Percentiles rank a stretch among this genome's conserved stretches.
These are phyloP conservation scores for Sphaerostilbella broomeana DNA, from an alignment of 2,329 filamentous ascomycete genomes.

Conservation along the genomic window DNA sequence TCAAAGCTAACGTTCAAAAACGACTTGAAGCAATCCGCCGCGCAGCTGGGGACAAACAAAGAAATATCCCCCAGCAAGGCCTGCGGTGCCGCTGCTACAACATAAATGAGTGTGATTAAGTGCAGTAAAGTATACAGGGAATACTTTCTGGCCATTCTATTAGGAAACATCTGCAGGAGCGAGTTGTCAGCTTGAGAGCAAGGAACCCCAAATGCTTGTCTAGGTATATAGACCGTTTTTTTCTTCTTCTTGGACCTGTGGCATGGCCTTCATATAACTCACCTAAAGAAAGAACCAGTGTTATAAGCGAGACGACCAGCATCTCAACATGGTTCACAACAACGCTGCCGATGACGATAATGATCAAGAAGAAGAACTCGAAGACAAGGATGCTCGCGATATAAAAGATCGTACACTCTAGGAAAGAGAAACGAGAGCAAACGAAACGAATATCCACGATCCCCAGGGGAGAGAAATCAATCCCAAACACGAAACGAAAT, in stretches of 20 bases:
- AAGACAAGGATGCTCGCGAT: conserved; percentile 6
- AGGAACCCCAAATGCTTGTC: too few relatives aligned
- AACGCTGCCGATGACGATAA: not conserved
- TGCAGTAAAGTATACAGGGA: conserved; percentile 24
- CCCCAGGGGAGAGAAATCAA: not conserved
- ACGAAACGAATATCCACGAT: not conserved
- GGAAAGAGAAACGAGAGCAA: not conserved
- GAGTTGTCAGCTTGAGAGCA: not conserved
- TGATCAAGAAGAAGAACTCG: not conserved
- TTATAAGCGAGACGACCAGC: conserved; percentile 23
- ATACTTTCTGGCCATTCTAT: conserved; percentile 38
- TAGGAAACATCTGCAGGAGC: conserved; percentile 33
- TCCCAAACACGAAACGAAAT: conserved; percentile 15
- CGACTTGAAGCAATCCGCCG: conserved; percentile 52
- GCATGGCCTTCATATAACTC: not conserved
- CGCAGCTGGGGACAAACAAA: conserved; percentile 50
- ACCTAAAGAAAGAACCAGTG: conserved; percentile 15
- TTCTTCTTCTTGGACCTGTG: not conserved
- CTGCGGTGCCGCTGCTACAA: conserved; percentile 22
- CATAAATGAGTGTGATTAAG: conserved; percentile 25
- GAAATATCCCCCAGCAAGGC: conserved; percentile 33
- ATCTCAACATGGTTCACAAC: conserved; percentile 28
- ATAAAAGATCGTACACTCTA: conserved; percentile 4
- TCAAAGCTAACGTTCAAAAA: conserved; percentile 61
- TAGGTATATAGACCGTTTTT: not conserved